These are phyloP conservation scores for Fallopia convolvulus DNA, from an alignment of 148 eudicot species.

Conservation along the genomic window DNA sequence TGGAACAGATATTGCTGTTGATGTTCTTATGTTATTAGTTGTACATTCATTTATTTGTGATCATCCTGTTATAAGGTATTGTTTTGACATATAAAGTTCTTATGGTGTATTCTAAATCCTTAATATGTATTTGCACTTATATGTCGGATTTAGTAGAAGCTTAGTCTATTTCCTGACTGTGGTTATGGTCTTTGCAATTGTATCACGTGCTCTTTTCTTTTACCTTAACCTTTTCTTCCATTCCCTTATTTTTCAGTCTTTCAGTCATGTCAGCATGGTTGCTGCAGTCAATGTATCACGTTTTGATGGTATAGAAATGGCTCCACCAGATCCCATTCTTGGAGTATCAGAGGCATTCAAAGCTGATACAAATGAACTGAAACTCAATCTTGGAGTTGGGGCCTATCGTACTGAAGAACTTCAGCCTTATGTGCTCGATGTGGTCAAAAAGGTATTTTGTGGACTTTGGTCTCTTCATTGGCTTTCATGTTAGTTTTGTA, in stretches of 20 bases:
- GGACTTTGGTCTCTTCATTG: background rate
- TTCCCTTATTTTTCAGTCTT: conserved; percentile 29
- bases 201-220: background rate
- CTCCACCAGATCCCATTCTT: conserved; percentile 97
- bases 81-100: background rate
- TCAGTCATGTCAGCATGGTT: conserved; percentile 54
- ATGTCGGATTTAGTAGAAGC: background rate
- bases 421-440: conserved; percentile 87
- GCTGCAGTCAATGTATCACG: conserved; percentile 61
- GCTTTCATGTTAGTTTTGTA: background rate
- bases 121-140: background rate
- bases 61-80: background rate
- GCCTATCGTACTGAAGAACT: conserved; percentile 99
- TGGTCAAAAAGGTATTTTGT: conserved; percentile 77
- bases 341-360: conserved; percentile 97
- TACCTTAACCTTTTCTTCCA: background rate
- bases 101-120: background rate
- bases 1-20: background rate
- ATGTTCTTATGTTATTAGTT: background rate
- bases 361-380: conserved; percentile 75
- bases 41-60: background rate
- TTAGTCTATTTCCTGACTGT: background rate
- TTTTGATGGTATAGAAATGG: conserved; percentile 84
- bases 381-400: conserved; percentile 97
- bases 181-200: background rate